Conservation (phyloP, 2,329 filamentous ascomycete species). For the Fusarium bactridioides region DNA sequence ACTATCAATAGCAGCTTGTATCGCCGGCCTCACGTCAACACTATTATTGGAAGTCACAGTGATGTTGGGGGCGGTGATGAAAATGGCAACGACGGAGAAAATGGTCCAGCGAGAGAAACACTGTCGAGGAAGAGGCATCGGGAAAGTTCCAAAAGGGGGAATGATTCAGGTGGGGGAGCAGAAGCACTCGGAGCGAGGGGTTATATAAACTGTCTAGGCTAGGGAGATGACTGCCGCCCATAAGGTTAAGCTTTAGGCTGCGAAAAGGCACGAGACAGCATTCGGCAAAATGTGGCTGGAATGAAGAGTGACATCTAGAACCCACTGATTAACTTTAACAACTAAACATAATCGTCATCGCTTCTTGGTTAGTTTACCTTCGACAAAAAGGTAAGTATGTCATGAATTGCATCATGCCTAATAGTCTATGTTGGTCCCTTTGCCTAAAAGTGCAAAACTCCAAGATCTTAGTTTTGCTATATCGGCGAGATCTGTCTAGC, state of each 20-base stretch:
- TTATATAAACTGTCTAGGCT: background rate
- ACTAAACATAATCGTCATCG: background rate
- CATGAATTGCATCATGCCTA: background rate
- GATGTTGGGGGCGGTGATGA: background rate
- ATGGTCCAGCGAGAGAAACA: conserved; percentile 9
- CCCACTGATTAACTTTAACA: background rate
- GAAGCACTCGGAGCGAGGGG: background rate
- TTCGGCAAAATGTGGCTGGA: background rate
- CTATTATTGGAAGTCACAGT: background rate
- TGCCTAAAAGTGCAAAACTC: too few relatives aligned
- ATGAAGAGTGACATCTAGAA: background rate
- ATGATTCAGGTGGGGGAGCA: background rate
- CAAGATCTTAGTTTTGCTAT: too few relatives aligned
- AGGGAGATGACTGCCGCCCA: rapidly evolving
- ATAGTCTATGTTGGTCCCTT: too few relatives aligned
- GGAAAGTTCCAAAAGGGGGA: background rate
- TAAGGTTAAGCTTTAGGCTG: too few relatives aligned
- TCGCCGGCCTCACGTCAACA: conserved; percentile 1
- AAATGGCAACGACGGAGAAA: background rate
- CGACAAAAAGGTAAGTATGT: too few relatives aligned
- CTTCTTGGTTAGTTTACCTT: background rate
- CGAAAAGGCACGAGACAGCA: background rate
- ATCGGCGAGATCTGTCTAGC: background rate
- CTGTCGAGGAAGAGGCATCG: conserved; percentile 13
- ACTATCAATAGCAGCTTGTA: conserved; percentile 30